Conservation (phyloP, 2,329 filamentous ascomycete species). For the Ilyonectria destructans region DNA sequence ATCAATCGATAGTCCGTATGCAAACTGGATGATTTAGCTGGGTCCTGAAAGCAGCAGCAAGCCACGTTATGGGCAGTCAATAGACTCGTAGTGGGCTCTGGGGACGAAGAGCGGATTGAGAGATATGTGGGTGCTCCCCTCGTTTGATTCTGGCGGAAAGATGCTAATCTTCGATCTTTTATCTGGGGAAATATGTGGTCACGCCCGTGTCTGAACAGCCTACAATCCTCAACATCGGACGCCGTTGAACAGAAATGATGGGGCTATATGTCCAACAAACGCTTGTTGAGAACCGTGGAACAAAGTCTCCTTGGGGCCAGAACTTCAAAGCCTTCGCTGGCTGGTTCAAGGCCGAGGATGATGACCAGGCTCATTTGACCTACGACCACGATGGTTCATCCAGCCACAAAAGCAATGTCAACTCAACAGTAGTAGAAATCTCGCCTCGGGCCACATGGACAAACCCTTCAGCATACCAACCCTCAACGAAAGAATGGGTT, state of each 20-base stretch:
- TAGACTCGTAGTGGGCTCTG: background rate
- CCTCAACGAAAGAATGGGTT: background rate
- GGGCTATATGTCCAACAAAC: background rate
- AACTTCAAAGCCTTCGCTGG: background rate
- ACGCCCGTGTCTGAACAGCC: background rate
- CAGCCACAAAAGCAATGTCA: background rate
- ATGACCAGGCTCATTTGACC: background rate
- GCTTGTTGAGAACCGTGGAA: background rate
- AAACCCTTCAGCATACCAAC: background rate
- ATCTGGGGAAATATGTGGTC: background rate
- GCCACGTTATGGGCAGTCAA: background rate
- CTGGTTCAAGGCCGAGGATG: background rate
- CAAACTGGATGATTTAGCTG: background rate
- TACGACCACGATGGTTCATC: background rate
- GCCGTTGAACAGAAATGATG: background rate
- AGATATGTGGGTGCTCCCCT: background rate
- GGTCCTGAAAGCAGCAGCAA: background rate
- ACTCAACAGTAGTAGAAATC: background rate
- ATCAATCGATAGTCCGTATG: constrained; percentile 1
- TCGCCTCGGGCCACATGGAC: background rate
- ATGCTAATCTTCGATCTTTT: background rate
- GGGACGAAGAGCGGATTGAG: background rate
- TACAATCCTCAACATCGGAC: background rate
- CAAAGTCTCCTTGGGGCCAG: background rate
- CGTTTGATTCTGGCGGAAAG: background rate